Percentiles rank a stretch among this genome's conserved stretches.
phyloP scores from a whole-genome alignment of 495 filamentous ascomycete genomes.

The Penicillium crystallinum region DNA sequence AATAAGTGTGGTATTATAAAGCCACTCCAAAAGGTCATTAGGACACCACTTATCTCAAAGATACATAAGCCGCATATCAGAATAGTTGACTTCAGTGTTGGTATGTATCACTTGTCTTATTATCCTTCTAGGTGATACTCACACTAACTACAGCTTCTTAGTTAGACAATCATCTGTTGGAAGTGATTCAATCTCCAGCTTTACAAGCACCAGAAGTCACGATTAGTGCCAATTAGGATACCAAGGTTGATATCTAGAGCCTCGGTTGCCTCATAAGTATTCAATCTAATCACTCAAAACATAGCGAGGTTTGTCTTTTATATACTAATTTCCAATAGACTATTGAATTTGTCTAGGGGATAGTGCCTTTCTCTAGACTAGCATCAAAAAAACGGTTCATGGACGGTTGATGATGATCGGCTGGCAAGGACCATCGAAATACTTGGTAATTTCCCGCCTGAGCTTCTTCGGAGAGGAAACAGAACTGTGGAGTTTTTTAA shows the following conservation, averaged over 20 bases:
- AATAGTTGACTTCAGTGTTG: constrained; percentile 27
- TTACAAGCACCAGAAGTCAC: constrained; percentile 44
- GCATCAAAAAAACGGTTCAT: constrained; percentile 17
- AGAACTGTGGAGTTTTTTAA: neutral
- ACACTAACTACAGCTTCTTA: constrained; percentile 22
- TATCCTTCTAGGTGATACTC: constrained; percentile 8
- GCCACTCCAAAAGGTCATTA: constrained; percentile 23
- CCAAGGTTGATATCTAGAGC: constrained; percentile 43
- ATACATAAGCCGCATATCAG: constrained; percentile 19
- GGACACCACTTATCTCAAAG: constrained; percentile 19
- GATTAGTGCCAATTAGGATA: constrained; percentile 37
- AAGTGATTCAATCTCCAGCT: constrained; percentile 38
- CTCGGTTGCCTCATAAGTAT: constrained; percentile 37
- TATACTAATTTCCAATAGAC: constrained; percentile 5
- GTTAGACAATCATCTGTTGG: constrained; percentile 27
- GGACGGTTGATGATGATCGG: constrained; percentile 19
- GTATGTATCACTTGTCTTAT: constrained; percentile 14
- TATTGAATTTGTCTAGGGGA: constrained; percentile 23
- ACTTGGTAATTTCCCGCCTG: constrained; percentile 6
- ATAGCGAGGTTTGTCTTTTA: neutral
- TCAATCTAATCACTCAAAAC: neutral
- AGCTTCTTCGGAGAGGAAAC: neutral
- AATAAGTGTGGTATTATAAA: constrained; percentile 1
- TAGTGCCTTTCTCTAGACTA: constrained; percentile 19
- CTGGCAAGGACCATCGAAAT: constrained; percentile 15